Evolutionary conservation across 2,329 filamentous ascomycete genomes (phyloP).

Genomic region (Teratosphaeria destructans): DNA sequence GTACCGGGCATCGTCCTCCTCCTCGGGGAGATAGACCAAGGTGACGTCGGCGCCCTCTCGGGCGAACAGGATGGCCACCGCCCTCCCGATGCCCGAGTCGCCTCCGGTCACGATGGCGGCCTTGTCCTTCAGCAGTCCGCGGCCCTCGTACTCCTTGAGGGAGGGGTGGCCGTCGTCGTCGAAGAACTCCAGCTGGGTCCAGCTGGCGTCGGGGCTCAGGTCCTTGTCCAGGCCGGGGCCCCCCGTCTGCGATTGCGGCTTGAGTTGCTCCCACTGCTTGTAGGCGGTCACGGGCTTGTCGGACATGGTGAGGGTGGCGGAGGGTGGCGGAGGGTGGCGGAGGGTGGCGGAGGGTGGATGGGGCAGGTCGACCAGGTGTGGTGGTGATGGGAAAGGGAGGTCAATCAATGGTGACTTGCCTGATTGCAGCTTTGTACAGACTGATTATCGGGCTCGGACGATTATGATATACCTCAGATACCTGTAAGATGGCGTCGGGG

Average conservation of each 20-base stretch:
- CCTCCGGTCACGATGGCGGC: constrained; percentile 72
- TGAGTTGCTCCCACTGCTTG: constrained; percentile 11
- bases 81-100: constrained; percentile 68
- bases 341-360: not conserved
- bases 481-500: not conserved
- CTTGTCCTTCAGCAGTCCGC: constrained; percentile 64
- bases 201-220: constrained; percentile 22
- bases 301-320: not conserved
- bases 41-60: constrained; percentile 68
- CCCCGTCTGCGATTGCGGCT: constrained; percentile 22
- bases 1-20: constrained; percentile 64
- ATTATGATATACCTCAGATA: not conserved
- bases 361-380: not conserved
- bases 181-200: constrained; percentile 25
- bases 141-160: constrained; percentile 51
- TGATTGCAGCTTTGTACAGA: not conserved
- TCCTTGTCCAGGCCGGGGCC: constrained; percentile 23
- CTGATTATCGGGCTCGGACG: not conserved
- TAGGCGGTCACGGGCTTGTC: constrained; percentile 14
- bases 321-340: not conserved
- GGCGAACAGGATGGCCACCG: constrained; percentile 65
- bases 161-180: constrained; percentile 22
- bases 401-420: not conserved
- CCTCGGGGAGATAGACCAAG: constrained; percentile 64
- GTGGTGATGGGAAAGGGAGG: not conserved